Percentiles rank a stretch among this genome's conserved stretches.
Conservation (phyloP, 306 rosid genomes). For the Inga leiocalycina region DNA sequence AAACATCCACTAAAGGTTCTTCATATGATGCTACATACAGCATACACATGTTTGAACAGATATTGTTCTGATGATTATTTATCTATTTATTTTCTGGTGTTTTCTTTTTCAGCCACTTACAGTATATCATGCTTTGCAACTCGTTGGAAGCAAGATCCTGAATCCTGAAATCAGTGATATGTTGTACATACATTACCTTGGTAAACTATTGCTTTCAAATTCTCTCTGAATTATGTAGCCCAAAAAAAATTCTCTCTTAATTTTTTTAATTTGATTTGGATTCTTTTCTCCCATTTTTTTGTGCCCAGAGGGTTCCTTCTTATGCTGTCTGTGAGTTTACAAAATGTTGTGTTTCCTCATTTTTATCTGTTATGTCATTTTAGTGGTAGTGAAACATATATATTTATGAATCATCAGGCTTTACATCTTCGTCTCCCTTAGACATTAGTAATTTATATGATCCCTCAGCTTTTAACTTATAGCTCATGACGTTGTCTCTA, state of each 20-base stretch:
- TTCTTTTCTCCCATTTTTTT: neutral
- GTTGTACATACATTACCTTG: constrained; percentile 81
- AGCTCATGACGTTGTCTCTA: constrained; percentile 26
- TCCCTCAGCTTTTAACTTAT: constrained; percentile 1
- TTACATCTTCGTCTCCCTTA: constrained; percentile 9
- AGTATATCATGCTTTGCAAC: constrained; percentile 64
- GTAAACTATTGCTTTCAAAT: constrained; percentile 46
- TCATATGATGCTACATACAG: neutral
- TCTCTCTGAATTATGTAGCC: constrained; percentile 13
- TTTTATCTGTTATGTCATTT: constrained; percentile 18
- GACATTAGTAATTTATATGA: constrained; percentile 18
- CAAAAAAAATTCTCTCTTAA: constrained; percentile 12
- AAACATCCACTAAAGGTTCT: neutral
- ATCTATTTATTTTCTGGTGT: neutral
- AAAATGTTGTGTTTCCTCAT: constrained; percentile 5
- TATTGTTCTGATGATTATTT: constrained; percentile 8
- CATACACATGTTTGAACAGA: neutral
- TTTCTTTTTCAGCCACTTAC: constrained; percentile 75
- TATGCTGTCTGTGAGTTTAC: neutral
- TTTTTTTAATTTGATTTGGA: constrained; percentile 12
- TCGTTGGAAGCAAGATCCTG: constrained; percentile 51
- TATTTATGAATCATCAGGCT: constrained; percentile 1
- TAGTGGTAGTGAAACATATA: neutral
- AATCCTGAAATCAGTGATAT: constrained; percentile 50
- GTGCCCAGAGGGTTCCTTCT: neutral